A percentile compares a stretch with the other conserved stretches of the same genome.
Conservation (phyloP, 108 stramenopile genomes). For the Skeletonema costatum region DNA sequence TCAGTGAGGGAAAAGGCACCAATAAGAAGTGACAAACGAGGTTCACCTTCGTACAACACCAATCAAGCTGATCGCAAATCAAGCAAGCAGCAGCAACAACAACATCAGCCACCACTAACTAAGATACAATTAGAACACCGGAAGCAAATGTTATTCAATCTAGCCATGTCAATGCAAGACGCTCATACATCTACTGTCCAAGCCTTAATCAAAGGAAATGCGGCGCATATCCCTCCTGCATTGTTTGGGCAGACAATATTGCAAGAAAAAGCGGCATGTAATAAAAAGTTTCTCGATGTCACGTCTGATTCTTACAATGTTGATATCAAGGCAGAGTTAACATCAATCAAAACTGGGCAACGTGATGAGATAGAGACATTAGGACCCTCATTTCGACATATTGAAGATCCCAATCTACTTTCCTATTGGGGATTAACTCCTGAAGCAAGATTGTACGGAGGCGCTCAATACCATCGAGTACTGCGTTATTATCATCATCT, state of each 20-base stretch:
- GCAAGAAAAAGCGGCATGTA: constrained; percentile 30
- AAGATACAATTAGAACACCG: not conserved
- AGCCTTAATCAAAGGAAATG: constrained; percentile 20
- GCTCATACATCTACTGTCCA: constrained; percentile 18
- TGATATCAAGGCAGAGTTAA: not conserved
- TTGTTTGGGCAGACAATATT: constrained; percentile 33
- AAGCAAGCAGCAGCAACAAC: not conserved
- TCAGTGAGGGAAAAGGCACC: not conserved
- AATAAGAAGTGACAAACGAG: not conserved
- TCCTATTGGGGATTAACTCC: constrained; percentile 29
- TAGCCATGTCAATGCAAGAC: constrained; percentile 21
- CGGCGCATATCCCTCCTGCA: constrained; percentile 25
- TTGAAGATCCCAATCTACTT: constrained; percentile 20
- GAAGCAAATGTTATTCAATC: constrained; percentile 13
- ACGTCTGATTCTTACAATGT: not conserved
- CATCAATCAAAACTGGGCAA: not conserved
- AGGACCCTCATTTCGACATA: constrained; percentile 16
- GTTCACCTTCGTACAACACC: not conserved
- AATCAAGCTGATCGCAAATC: not conserved
- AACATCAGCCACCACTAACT: not conserved
- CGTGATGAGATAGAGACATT: not conserved
- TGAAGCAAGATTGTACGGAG: constrained; percentile 29
- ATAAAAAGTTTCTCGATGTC: constrained; percentile 1
- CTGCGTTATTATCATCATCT: constrained; percentile 21
- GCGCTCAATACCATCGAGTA: constrained; percentile 37